A percentile compares a stretch with the other conserved stretches of the same genome.
Conservation (phyloP, 2,329 filamentous ascomycete species). For the Dothidotthia symphoricarpi region DNA sequence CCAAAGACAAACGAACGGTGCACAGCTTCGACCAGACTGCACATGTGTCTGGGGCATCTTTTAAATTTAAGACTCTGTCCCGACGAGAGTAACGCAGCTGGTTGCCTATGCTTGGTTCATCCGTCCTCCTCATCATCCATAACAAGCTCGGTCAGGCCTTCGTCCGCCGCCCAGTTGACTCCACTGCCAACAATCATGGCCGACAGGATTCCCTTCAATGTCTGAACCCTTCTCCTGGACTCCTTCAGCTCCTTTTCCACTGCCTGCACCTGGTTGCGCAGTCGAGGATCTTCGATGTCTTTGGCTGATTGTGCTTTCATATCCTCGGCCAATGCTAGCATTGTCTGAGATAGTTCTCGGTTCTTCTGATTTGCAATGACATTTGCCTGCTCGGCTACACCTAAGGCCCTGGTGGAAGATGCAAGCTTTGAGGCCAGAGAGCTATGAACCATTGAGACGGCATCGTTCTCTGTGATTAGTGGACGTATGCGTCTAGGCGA, state of each 20-base stretch:
- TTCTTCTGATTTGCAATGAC: conserved; percentile 60
- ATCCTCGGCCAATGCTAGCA: conserved; percentile 63
- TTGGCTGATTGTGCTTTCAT: conserved; percentile 55
- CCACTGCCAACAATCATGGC: conserved; percentile 79
- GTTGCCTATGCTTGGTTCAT: conserved; percentile 7
- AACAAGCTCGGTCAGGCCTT: conserved; percentile 66
- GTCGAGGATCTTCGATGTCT: conserved; percentile 53
- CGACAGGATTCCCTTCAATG: conserved; percentile 75
- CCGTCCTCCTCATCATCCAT: conserved; percentile 60
- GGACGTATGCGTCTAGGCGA: conserved; percentile 62
- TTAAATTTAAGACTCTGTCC: no score
- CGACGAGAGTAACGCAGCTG: no score
- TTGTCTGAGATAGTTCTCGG: conserved; percentile 58
- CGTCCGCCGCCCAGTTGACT: conserved; percentile 74
- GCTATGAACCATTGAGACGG: conserved; percentile 62
- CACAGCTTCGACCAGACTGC: no score
- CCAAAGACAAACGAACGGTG: no score
- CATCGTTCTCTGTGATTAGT: conserved; percentile 65
- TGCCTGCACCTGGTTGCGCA: conserved; percentile 56
- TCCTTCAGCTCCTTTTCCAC: conserved; percentile 60
- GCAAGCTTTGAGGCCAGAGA: conserved; percentile 57
- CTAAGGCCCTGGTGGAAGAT: conserved; percentile 54
- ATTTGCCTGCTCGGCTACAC: conserved; percentile 58
- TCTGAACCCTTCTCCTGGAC: conserved; percentile 67
- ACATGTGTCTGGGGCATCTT: no score